Evolutionary conservation across 306 rosid genomes (phyloP), one percentile per base, ranked within the genome.

Genomic region (Abrus precatorius): DNA sequence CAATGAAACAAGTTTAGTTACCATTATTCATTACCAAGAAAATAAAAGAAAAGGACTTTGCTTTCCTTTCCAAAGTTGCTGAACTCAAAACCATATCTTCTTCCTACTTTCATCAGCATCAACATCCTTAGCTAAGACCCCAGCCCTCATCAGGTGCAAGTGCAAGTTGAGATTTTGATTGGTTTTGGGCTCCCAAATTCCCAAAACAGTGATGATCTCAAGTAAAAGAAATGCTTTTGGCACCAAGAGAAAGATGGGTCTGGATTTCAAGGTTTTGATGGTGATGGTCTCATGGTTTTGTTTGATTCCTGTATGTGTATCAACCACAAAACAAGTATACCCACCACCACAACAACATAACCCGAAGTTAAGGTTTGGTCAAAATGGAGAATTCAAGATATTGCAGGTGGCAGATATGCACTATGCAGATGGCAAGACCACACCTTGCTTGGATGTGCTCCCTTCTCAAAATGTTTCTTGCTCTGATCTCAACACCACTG

Each of bases 401-500:
- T 85, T 95, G 64, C 99, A 95, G 77, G 97, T 95, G 60, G 99
- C 98, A 60, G 99, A 95, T 34, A 95, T 95, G 99, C 99, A 95
- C 88, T 95, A 74, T 48, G 98, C 84, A 38, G 28, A 93, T 71
- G 99, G 99, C 8, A 87, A 82, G 55, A 36, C 74, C 3, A 93
- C 98, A 62, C 87, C 72, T n/a, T 95, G 98, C 41, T n/a, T 44
- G 79, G 55, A 93, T 65, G 96, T 95, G 48, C 88, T 91, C 7
- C 89, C 87, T 66, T 33, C 72, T 0, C 97, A 91, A 84, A n/a
- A 84, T 33, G 36, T 69, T 45, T 67, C 88, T 82, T 95, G 99
- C 83, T 87, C 98, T 59, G 99, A 95, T 86, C 91, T 93, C 32
- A 95, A 95, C 61, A 95, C 98, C 52, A 85, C 97, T 3, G 87